phyloP scores from a whole-genome alignment of 2,329 filamentous ascomycete species.

The Trichoderma sp. region DNA sequence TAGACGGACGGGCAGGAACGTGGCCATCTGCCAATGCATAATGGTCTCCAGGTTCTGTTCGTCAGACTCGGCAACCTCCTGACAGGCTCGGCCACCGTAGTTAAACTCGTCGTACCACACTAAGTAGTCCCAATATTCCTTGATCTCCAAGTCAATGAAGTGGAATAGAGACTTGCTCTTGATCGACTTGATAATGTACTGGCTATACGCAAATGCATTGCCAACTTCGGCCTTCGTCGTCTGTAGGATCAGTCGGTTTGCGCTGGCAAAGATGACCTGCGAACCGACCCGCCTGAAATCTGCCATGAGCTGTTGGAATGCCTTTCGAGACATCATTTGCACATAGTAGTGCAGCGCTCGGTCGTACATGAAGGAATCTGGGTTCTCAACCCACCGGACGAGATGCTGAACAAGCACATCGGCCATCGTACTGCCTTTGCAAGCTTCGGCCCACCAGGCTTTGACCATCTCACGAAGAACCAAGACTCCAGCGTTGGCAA shows the following conservation, averaged over 20 bases:
- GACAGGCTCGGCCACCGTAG: constrained; percentile 91
- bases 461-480: constrained; percentile 98
- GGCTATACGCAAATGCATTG: constrained; percentile 93
- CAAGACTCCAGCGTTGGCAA: constrained; percentile 84
- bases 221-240: constrained; percentile 96
- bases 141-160: constrained; percentile 95
- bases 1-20: constrained; percentile 77
- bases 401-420: constrained; percentile 97
- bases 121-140: constrained; percentile 98
- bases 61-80: constrained; percentile 69
- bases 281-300: constrained; percentile 95
- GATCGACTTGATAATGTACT: constrained; percentile 98
- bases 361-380: constrained; percentile 93
- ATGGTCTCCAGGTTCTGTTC: constrained; percentile 82
- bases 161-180: constrained; percentile 93
- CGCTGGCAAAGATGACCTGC: constrained; percentile 90
- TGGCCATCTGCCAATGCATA: constrained; percentile 97
- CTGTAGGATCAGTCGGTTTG: constrained; percentile 85
- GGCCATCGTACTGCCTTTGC: constrained; percentile 86
- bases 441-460: constrained; percentile 95
- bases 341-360: constrained; percentile 94
- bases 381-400: constrained; percentile 94
- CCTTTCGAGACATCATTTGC: constrained; percentile 97
- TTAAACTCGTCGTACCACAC: constrained; percentile 99
- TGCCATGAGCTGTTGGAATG: constrained; percentile 93